A percentile compares a stretch with the other conserved stretches of the same genome.
Evolutionary conservation across 805 yeast genomes (phyloP).

Genomic region (Saccharomycopsis sp.): DNA sequence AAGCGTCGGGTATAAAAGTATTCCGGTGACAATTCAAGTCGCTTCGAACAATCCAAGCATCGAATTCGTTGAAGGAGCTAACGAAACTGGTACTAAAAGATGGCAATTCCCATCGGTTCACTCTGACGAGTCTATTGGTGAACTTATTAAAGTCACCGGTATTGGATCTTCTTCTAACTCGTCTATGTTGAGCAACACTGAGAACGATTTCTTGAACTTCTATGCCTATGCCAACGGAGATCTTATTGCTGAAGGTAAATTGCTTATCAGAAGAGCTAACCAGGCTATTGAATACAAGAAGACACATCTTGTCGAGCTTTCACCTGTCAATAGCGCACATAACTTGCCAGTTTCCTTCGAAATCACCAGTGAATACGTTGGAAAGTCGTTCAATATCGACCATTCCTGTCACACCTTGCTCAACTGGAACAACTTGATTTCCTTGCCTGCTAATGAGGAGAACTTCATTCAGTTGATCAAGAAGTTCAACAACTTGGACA

Average conservation of each 20-base stretch:
- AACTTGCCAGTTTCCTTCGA: conserved; percentile 39
- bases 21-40: conserved; percentile 45
- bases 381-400: conserved; percentile 58
- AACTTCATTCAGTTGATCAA: conserved; percentile 43
- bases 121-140: conserved; percentile 68
- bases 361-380: conserved; percentile 58
- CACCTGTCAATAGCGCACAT: conserved; percentile 38
- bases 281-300: conserved; percentile 43
- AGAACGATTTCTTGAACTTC: conserved; percentile 49
- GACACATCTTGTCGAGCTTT: conserved; percentile 38
- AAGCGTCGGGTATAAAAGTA: conserved; percentile 25
- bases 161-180: conserved; percentile 35
- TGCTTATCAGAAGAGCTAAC: conserved; percentile 42
- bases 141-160: conserved; percentile 58
- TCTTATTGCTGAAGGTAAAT: conserved; percentile 50
- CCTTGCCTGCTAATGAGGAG: conserved; percentile 34
- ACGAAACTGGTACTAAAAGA: conserved; percentile 40
- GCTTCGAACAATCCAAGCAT: conserved; percentile 45
- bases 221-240: conserved; percentile 59
- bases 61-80: conserved; percentile 61
- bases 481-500: conserved; percentile 48
- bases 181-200: conserved; percentile 27
- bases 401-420: conserved; percentile 46
- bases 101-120: conserved; percentile 75
- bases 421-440: conserved; percentile 40